Conservation (phyloP, 129 eudicot genomes). For the Ambrosia artemisiifolia region DNA sequence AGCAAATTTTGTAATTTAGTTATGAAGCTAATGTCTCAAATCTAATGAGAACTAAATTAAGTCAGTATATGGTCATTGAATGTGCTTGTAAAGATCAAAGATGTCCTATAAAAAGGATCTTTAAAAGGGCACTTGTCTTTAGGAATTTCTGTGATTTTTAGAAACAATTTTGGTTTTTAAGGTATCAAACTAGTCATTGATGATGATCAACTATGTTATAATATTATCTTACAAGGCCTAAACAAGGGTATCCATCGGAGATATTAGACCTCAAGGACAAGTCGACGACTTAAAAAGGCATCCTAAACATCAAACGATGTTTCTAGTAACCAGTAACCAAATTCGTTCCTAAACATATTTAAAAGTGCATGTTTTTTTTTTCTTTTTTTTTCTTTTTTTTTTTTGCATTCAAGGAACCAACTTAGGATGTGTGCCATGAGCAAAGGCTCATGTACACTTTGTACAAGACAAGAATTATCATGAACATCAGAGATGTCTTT, state of each 20-base stretch:
- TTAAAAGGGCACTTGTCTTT: slow-evolving; percentile 1
- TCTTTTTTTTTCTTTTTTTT: neutral
- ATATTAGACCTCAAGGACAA: slow-evolving; percentile 14
- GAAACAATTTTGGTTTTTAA: neutral
- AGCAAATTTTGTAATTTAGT: slow-evolving; percentile 11
- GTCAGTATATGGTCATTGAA: neutral
- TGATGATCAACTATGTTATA: neutral
- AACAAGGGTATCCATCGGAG: neutral
- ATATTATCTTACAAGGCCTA: too few relatives aligned
- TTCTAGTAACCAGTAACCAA: neutral
- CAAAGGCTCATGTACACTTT: neutral
- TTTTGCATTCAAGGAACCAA: neutral
- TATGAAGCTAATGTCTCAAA: slow-evolving; percentile 8
- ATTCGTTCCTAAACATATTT: too few relatives aligned
- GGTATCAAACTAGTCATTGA: neutral
- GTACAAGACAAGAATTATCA: too few relatives aligned
- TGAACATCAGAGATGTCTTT: too few relatives aligned
- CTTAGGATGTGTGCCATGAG: neutral
- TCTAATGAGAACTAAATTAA: slow-evolving; percentile 16
- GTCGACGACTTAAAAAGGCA: slow-evolving; percentile 2
- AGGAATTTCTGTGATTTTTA: neutral
- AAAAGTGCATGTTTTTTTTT: neutral
- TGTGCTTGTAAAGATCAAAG: neutral
- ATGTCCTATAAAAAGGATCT: neutral
- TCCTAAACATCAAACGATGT: neutral